Evolutionary conservation across 257 asterid species (phyloP).

Genomic region (Avicennia marina): DNA sequence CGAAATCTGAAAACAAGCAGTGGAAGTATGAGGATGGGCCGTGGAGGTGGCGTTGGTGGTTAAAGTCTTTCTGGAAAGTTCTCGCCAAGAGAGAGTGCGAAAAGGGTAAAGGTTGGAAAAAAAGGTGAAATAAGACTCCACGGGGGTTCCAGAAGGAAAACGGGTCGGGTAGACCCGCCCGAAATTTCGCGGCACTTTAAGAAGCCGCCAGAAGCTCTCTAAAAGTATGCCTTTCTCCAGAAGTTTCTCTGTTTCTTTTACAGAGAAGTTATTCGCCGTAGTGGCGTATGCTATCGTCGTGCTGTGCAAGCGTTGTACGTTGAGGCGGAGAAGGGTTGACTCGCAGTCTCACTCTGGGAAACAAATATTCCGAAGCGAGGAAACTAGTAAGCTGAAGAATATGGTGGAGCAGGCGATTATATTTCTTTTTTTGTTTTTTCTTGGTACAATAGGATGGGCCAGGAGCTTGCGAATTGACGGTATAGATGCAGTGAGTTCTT

Average conservation of each 20-base stretch:
- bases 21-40: conserved; percentile 3
- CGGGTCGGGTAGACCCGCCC: conserved; percentile 16
- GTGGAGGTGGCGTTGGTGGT: conserved; percentile 6
- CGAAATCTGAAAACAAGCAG: conserved; percentile 16
- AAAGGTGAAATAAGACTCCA: background rate
- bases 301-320: background rate
- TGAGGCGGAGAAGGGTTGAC: too few relatives aligned
- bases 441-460: too few relatives aligned
- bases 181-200: conserved; percentile 11
- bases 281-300: background rate
- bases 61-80: conserved; percentile 43
- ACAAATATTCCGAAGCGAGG: too few relatives aligned
- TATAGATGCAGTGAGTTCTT: too few relatives aligned
- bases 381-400: too few relatives aligned
- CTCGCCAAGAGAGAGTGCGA: conserved; percentile 12
- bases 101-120: background rate
- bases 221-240: conserved; percentile 18
- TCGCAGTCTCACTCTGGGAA: too few relatives aligned
- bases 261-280: background rate
- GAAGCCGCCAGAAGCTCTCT: conserved; percentile 29
- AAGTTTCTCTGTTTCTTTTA: conserved; percentile 9
- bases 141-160: conserved; percentile 19
- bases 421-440: too few relatives aligned
- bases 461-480: too few relatives aligned
- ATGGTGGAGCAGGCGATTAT: too few relatives aligned